Base-by-base conservation (phyloP, 1,284 basidiomycete species). In the Trichosporon inkin region DNA sequence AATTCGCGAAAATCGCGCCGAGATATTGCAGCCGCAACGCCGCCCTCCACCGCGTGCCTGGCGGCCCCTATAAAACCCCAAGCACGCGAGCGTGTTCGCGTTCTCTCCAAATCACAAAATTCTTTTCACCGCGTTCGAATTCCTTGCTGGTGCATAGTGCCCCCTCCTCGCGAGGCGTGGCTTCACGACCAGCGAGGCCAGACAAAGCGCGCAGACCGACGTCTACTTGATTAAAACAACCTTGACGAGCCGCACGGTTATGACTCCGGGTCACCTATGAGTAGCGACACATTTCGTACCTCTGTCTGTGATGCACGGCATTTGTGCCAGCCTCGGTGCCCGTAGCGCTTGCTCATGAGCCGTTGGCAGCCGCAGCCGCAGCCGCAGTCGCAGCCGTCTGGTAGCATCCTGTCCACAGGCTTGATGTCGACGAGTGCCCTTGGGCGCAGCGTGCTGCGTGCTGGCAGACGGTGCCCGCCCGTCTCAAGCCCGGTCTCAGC, bases 221-320 rank as follows among this genome's bases (percentile, higher is more conserved):
- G 38, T 24, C 65, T 70, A 64, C 68, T 68, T 62, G 64, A 60
- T 68, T 71, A 71, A 71, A 71, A 71, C 70, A 71, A 70, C 72
- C 67, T 64, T 66, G 71, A 58, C 67, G 72, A 73, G 71, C 65
- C 59, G 56, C 28, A 60, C 41, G 56, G 65, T 68, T 47, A 71
- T 64, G 72, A 74, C 67, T 66, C 70, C 60, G 69, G 67, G 72
- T 74, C 71, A 74, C 72, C 72, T 73, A 71, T 68, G 67, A 67
- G 68, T 66, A 72, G 65, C 65, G 57, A 74, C 70, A 74, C 70
- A 74, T 60, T 51, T 66, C 40, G 14, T n/a, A n/a, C 7, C 10
- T 14, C 38, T 11, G 52, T 4, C 32, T n/a, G 16, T 36, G 10
- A 24, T 37, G 28, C 28, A n/a, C n/a, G n/a, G n/a, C n/a, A n/a